These are phyloP conservation scores for Purshia tridentata DNA, from an alignment of 306 rosid species.

Conservation along the genomic window DNA sequence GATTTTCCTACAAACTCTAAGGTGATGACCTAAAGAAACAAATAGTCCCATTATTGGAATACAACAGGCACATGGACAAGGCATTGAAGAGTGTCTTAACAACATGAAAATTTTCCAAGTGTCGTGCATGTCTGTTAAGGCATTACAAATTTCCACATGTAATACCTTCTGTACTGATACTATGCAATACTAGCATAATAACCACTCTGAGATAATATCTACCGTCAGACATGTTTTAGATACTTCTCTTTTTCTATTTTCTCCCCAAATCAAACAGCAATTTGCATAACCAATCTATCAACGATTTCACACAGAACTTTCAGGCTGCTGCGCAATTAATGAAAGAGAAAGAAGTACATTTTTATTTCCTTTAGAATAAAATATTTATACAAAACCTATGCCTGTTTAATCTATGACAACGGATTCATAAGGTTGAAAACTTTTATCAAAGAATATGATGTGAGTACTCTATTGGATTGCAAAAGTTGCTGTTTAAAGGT, in stretches of 20 bases:
- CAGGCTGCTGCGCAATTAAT: background rate
- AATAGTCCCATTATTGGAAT: background rate
- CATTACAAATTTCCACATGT: background rate
- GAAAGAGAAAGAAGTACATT: background rate
- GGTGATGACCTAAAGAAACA: background rate
- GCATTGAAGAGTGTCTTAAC: slow-evolving; percentile 1
- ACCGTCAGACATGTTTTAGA: background rate
- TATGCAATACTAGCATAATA: background rate
- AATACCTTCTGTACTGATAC: background rate
- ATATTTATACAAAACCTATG: background rate
- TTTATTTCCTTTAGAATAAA: background rate
- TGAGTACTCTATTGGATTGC: background rate
- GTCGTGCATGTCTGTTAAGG: background rate
- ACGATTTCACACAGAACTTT: background rate
- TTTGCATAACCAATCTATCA: background rate
- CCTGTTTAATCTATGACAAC: background rate
- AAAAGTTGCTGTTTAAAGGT: background rate
- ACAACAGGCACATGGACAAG: background rate
- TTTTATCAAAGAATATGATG: background rate
- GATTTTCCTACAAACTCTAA: slow-evolving; percentile 17
- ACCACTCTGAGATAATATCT: background rate
- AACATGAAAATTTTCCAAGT: background rate
- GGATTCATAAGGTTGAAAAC: background rate
- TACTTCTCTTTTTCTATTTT: background rate
- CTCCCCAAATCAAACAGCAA: background rate